Conservation (phyloP, 1,139 yeast genomes). For the Sugiyamaella japonica region DNA sequence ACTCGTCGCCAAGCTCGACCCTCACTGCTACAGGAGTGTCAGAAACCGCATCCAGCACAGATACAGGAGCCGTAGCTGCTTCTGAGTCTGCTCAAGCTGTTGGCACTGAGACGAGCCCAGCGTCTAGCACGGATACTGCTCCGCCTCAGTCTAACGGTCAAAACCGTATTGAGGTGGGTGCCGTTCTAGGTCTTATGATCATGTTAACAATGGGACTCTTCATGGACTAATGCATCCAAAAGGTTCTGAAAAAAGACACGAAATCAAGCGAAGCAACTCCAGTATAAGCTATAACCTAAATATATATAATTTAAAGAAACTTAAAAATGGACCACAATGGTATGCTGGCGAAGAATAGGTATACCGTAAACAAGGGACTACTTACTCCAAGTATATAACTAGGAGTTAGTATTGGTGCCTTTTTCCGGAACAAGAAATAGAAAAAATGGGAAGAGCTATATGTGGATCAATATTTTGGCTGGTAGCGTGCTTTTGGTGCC, state of each 20-base stretch:
- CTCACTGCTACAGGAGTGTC: not conserved
- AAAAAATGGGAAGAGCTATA: not conserved
- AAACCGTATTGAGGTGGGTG: not conserved
- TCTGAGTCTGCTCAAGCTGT: not conserved
- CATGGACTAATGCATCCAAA: not conserved
- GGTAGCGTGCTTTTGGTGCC: not conserved
- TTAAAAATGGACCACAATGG: not conserved
- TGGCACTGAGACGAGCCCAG: slow-evolving; percentile 1
- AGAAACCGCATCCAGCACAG: not conserved
- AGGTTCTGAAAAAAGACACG: not conserved
- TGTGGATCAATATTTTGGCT: not conserved
- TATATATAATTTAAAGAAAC: not conserved
- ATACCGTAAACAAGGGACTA: not conserved
- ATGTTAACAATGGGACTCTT: slow-evolving; percentile 5
- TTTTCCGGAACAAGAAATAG: not conserved
- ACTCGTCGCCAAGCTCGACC: not conserved
- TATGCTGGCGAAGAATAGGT: not conserved
- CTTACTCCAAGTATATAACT: no score
- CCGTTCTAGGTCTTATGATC: slow-evolving; percentile 4
- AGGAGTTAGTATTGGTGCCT: no score
- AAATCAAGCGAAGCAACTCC: not conserved
- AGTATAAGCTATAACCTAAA: not conserved
- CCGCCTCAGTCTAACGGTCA: slow-evolving; percentile 12
- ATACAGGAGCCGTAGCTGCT: not conserved
- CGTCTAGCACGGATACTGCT: slow-evolving; percentile 7